phyloP scores from a whole-genome alignment of 2,329 filamentous ascomycete genomes.

The Thielaviopsis cerberus region DNA sequence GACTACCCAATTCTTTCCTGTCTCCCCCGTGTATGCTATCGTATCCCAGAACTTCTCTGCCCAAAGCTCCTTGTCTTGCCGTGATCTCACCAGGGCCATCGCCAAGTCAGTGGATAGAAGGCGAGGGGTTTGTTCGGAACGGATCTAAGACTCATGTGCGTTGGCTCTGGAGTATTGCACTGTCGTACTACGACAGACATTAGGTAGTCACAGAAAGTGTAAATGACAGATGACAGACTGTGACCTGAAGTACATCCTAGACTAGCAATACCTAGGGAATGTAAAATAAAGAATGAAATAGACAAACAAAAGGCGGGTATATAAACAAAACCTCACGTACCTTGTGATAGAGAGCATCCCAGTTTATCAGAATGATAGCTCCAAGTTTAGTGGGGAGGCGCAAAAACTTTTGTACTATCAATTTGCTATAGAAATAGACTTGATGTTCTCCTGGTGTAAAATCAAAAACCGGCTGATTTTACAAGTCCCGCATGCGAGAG shows the following conservation, averaged over 20 bases:
- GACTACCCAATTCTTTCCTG: background rate
- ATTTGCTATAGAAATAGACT: background rate
- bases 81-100: background rate
- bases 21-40: no score
- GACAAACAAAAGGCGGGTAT: background rate
- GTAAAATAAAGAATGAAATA: background rate
- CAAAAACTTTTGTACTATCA: no score
- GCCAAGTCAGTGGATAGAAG: background rate
- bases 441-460: background rate
- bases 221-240: no score
- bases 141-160: background rate
- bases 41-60: no score
- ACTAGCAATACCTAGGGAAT: background rate
- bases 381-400: background rate
- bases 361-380: background rate
- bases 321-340: background rate
- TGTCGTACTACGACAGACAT: no score
- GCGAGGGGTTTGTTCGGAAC: background rate
- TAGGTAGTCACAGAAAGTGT: no score
- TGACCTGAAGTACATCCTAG: no score
- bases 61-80: background rate
- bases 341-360: background rate
- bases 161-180: no score
- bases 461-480: background rate
- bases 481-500: no score